Evolutionary conservation across 2,329 filamentous ascomycete genomes (phyloP), one percentile per base, ranked within the genome.

Genomic region (Microcyclospora pomicola): DNA sequence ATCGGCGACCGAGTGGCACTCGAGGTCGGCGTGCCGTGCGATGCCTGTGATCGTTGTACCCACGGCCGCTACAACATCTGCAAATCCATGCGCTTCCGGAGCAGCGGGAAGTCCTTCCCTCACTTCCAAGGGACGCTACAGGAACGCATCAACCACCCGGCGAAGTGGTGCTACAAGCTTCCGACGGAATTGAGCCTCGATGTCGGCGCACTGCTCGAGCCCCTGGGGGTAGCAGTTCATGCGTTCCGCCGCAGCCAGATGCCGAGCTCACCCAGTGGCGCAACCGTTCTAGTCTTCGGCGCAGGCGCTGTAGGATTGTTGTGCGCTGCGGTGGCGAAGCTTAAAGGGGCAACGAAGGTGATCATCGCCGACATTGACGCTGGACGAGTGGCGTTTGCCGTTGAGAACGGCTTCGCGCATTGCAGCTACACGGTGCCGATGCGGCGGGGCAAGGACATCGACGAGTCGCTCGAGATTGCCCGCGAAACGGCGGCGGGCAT

Each of bases 21-120:
- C 31, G 88, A 96, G 68, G 88, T 92, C 11, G 88, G 88, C 36
- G 73, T 83, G 37, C 84, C 86, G 1, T 96, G 88, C 65, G 77
- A 82, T 30, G 53, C 58, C 31, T 78, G 74, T 51, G 57, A 64
- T 15, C 59, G 70, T 36, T 78, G 74, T 52, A 59, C 61, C 32
- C 63, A 68, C 39, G 72, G 70, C 36, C 59, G 73, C 36, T 77
- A 77, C 54, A 78, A 78, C 48, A 73, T 78, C 45, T 78, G 74
- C 60, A 67, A 68, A 15, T 60, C 60, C 7, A 68, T 78, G 63
- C 63, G 62, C 31, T 77, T 77, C 51, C 56, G 72, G 42, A 72
- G 68, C 48, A 73, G 68, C 38, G 74, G 74, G 28, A 77, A 75
- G 53, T 61, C 63, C 15, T 74, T 72, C 50, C 73, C 73, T 5